phyloP scores from a whole-genome alignment of 257 asterid genomes.

The Salvia rosmarinus region DNA sequence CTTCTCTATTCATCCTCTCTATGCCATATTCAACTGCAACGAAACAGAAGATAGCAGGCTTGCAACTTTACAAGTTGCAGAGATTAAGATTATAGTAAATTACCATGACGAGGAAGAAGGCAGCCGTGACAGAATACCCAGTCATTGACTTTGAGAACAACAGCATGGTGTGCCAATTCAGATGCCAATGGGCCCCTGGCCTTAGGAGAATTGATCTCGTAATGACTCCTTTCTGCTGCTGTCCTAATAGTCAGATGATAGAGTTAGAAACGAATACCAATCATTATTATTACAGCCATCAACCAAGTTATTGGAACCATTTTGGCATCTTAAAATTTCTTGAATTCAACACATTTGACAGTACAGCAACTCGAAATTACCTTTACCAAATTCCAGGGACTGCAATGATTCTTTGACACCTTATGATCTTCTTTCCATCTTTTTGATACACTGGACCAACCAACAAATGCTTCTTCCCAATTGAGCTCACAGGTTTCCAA shows the following conservation, averaged over 20 bases:
- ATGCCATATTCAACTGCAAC: conserved; percentile 85
- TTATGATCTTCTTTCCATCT: conserved; percentile 59
- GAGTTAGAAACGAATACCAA: conserved; percentile 39
- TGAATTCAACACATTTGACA: background rate
- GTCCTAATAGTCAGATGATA: conserved; percentile 77
- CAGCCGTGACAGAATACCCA: conserved; percentile 99
- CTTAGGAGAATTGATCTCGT: conserved; percentile 88
- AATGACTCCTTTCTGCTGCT: conserved; percentile 91
- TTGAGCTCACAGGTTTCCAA: conserved; percentile 67
- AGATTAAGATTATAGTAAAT: background rate
- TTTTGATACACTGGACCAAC: conserved; percentile 69
- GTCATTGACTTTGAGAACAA: conserved; percentile 84
- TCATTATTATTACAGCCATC: conserved; percentile 11
- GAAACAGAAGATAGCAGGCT: conserved; percentile 6
- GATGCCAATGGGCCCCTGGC: conserved; percentile 94
- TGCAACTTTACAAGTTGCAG: conserved; percentile 8
- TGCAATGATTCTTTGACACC: conserved; percentile 64
- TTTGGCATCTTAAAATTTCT: conserved; percentile 10
- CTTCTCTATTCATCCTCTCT: conserved; percentile 83
- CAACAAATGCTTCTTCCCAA: conserved; percentile 87
- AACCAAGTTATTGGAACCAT: conserved; percentile 6
- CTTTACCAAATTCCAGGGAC: conserved; percentile 82
- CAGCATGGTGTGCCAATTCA: conserved; percentile 78
- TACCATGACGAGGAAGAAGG: conserved; percentile 98
- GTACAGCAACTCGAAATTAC: conserved; percentile 50